Evolutionary conservation across 805 yeast species (phyloP).

Genomic region (Komagataella pseudopastoris): DNA sequence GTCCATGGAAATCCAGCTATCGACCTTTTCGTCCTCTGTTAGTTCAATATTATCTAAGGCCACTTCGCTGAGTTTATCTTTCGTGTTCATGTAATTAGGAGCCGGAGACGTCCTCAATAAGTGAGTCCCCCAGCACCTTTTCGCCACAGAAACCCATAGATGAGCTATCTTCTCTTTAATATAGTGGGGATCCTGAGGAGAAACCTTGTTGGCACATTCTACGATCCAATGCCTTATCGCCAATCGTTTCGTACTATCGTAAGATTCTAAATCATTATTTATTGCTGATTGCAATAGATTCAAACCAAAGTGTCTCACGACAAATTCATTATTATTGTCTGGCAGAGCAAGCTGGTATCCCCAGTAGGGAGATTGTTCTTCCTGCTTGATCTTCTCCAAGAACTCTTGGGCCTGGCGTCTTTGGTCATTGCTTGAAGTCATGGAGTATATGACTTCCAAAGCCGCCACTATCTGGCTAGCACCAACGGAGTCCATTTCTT

Average conservation of each 20-base stretch:
- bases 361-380: constrained; percentile 82
- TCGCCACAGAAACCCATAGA: constrained; percentile 85
- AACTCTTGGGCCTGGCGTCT: constrained; percentile 47
- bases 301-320: constrained; percentile 85
- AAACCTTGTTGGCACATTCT: constrained; percentile 53
- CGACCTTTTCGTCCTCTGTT: constrained; percentile 33
- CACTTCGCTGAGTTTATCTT: constrained; percentile 5
- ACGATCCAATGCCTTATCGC: constrained; percentile 78
- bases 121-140: constrained; percentile 79
- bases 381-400: constrained; percentile 60
- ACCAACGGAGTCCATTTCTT: constrained; percentile 51
- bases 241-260: constrained; percentile 38
- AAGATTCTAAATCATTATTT: constrained; percentile 38
- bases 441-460: constrained; percentile 57
- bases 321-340: constrained; percentile 43
- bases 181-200: constrained; percentile 70
- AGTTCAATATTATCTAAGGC: constrained; percentile 15
- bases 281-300: constrained; percentile 68
- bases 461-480: constrained; percentile 68
- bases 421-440: constrained; percentile 44
- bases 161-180: constrained; percentile 81
- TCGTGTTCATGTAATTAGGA: constrained; percentile 1
- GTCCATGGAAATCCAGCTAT: constrained; percentile 88
- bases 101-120: constrained; percentile 18
- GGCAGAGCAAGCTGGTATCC: constrained; percentile 75